phyloP scores from a whole-genome alignment of 176 grass and related monocot species.

The Saccharum spontaneum region DNA sequence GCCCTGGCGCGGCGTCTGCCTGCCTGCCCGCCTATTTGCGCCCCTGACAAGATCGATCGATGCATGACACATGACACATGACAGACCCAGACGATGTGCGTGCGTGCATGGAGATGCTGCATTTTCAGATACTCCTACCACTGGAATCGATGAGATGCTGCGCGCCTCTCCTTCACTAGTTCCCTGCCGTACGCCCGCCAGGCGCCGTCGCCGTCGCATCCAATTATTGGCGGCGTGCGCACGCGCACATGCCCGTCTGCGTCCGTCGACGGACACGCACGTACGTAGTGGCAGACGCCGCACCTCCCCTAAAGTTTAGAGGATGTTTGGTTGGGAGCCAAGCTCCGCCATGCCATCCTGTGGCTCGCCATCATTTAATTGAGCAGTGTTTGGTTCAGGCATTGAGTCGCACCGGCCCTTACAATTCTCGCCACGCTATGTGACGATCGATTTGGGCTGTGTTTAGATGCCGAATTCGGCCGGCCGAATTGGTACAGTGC shows the following conservation, averaged over 20 bases:
- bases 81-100: not conserved
- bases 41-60: not conserved
- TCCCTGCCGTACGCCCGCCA: not conserved
- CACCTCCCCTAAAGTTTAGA: not conserved
- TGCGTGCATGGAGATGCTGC: not conserved
- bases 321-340: no score
- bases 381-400: no score
- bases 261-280: not conserved
- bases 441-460: no score
- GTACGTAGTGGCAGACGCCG: not conserved
- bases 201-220: not conserved
- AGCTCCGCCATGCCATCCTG: no score
- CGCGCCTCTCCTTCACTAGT: not conserved
- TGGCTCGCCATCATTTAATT: no score
- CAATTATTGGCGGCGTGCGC: not conserved
- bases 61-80: not conserved
- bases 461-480: no score
- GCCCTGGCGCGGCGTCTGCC: no score
- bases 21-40: not conserved
- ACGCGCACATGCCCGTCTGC: not conserved
- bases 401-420: no score
- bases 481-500: no score
- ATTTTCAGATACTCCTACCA: not conserved
- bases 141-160: not conserved
- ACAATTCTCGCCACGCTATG: no score